Conservation (phyloP, 2,329 filamentous ascomycete genomes). For the Septoria linicola region DNA sequence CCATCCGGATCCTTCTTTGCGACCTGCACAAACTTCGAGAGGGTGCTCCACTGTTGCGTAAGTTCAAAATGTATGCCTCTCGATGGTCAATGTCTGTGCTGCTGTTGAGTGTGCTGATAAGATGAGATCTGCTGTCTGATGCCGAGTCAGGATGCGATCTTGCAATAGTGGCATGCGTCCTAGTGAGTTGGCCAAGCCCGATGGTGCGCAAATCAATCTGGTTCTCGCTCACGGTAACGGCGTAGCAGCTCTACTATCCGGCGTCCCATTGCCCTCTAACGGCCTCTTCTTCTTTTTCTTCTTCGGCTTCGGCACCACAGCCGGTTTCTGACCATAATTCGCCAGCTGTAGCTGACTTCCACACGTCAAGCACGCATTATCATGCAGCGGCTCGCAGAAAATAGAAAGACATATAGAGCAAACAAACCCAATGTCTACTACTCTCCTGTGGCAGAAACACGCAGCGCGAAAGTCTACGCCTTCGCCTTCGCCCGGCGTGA, state of each 20-base stretch:
- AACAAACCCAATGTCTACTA: slow-evolving; percentile 90
- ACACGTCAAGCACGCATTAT: slow-evolving; percentile 76
- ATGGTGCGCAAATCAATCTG: no score
- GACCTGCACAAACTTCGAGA: no score
- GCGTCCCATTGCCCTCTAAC: slow-evolving; percentile 47
- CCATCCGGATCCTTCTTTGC: no score
- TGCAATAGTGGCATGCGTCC: no score
- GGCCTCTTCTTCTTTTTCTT: slow-evolving; percentile 60
- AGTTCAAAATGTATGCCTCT: no score
- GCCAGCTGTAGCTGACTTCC: slow-evolving; percentile 76
- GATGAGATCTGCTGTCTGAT: no score
- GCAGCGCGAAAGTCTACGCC: slow-evolving; percentile 96
- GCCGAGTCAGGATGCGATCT: no score
- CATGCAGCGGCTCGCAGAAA: slow-evolving; percentile 68
- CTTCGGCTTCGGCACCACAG: slow-evolving; percentile 69
- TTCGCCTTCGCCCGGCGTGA: slow-evolving; percentile 72
- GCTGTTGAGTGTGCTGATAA: no score
- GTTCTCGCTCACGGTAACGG: slow-evolving; percentile 24
- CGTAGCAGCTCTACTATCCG: slow-evolving; percentile 33
- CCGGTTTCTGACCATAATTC: slow-evolving; percentile 71
- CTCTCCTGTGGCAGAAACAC: slow-evolving; percentile 90
- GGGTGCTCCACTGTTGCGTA: no score
- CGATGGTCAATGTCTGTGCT: no score
- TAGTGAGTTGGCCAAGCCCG: no score
- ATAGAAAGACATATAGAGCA: slow-evolving; percentile 96